A percentile compares a stretch with the other conserved stretches of the same genome.
phyloP scores from a whole-genome alignment of 2,329 filamentous ascomycete genomes.

The Colletotrichum somersetense region DNA sequence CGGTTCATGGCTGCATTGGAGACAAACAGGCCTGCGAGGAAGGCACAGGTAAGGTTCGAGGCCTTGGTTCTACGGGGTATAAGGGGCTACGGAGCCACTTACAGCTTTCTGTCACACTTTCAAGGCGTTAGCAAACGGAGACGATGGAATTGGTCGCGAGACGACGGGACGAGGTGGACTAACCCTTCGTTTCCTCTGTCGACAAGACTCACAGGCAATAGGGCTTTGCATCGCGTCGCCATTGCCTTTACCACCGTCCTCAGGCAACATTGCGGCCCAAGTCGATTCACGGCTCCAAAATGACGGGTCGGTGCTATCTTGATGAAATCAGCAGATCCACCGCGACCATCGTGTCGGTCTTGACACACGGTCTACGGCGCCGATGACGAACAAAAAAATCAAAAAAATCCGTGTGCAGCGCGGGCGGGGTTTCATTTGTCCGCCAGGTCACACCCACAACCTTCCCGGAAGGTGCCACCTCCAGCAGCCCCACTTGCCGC shows the following conservation, averaged over 20 bases:
- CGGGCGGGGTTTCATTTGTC: constrained; percentile 33
- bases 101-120: constrained; percentile 41
- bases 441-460: constrained; percentile 8
- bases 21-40: constrained; percentile 46
- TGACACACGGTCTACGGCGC: constrained; percentile 24
- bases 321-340: background rate
- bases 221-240: constrained; percentile 44
- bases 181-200: constrained; percentile 51
- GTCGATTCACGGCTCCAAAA: background rate
- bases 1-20: constrained; percentile 49
- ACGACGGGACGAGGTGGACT: background rate
- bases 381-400: constrained; percentile 23
- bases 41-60: background rate
- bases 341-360: constrained; percentile 3
- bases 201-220: constrained; percentile 51
- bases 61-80: constrained; percentile 15
- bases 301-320: too few species aligned
- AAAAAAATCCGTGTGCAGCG: background rate
- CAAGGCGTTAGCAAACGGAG: background rate
- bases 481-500: constrained; percentile 8
- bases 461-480: constrained; percentile 25
- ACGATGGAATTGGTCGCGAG: background rate
- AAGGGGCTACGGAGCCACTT: background rate
- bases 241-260: constrained; percentile 11
- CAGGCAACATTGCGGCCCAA: constrained; percentile 8